A percentile compares a stretch with the other conserved stretches of the same genome.
These are phyloP conservation scores for Aspergillus sclerotiicarbonarius DNA, from an alignment of 495 filamentous ascomycete genomes.

Conservation along the genomic window DNA sequence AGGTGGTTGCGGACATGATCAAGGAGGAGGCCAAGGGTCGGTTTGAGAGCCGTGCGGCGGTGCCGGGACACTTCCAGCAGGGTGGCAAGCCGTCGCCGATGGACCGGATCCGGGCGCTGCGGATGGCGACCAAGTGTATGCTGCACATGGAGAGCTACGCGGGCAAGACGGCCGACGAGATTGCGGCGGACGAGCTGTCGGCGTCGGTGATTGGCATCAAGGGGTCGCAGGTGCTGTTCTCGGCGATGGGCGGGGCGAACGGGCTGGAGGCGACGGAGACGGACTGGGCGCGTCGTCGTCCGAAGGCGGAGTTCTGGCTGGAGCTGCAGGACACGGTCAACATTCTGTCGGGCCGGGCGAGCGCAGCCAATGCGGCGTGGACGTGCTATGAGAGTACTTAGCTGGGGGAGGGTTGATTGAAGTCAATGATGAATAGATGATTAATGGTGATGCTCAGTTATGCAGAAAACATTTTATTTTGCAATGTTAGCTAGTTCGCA, in stretches of 20 bases:
- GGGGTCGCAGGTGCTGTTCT: constrained; percentile 85
- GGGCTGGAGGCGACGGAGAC: constrained; percentile 80
- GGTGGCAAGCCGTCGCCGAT: constrained; percentile 91
- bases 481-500: no score
- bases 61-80: constrained; percentile 96
- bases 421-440: neutral
- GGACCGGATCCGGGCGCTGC: constrained; percentile 90
- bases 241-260: constrained; percentile 61
- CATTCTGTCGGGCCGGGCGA: constrained; percentile 71
- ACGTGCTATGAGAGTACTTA: constrained; percentile 27
- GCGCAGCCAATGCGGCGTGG: constrained; percentile 21
- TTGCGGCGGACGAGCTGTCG: constrained; percentile 67
- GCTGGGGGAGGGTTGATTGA: neutral
- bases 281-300: constrained; percentile 87
- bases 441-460: neutral
- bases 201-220: constrained; percentile 86
- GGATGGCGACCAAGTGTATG: constrained; percentile 88
- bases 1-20: constrained; percentile 93
- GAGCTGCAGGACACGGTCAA: constrained; percentile 78
- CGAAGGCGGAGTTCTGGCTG: constrained; percentile 84
- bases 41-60: constrained; percentile 90
- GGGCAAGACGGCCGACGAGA: constrained; percentile 61
- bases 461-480: no score
- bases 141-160: constrained; percentile 81
- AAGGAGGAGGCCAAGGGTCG: constrained; percentile 86